Conservation (phyloP, 164 flowering plant species). For the Magnolia officinalis region DNA sequence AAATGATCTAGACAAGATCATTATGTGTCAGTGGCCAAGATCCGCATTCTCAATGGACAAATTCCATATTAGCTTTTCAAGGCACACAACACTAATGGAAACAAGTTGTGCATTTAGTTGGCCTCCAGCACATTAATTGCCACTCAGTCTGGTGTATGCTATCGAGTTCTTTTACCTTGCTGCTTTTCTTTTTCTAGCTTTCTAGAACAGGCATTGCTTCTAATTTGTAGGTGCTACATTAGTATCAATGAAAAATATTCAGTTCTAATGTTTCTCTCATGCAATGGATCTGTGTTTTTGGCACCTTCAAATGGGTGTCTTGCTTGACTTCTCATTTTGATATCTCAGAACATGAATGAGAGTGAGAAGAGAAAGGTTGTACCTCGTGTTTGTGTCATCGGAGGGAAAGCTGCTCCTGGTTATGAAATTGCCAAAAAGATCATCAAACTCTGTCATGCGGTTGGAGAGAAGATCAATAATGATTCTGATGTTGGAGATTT, state of each 20-base stretch:
- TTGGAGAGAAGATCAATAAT: conserved; percentile 50
- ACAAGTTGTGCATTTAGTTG: background rate
- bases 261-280: too few species aligned
- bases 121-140: background rate
- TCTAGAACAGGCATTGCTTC: background rate
- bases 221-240: too few species aligned
- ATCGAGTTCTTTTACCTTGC: background rate
- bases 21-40: too few species aligned
- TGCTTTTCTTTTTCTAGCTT: background rate
- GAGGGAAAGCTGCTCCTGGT: conserved; percentile 64
- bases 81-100: too few species aligned
- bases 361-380: conserved; percentile 39
- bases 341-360: conserved; percentile 39
- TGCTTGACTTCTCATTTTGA: background rate
- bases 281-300: too few species aligned
- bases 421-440: conserved; percentile 53
- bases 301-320: too few species aligned
- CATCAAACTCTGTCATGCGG: conserved; percentile 50
- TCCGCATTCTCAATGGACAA: too few species aligned
- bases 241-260: too few species aligned
- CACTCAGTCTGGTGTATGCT: background rate
- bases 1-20: too few species aligned
- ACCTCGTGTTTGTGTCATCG: conserved; percentile 56
- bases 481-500: conserved; percentile 51
- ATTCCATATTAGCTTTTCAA: too few species aligned